Percentiles rank a stretch among this genome's conserved stretches.
Evolutionary conservation across 345 rosid genomes (phyloP).

Genomic region (Xanthoceras sorbifolium): DNA sequence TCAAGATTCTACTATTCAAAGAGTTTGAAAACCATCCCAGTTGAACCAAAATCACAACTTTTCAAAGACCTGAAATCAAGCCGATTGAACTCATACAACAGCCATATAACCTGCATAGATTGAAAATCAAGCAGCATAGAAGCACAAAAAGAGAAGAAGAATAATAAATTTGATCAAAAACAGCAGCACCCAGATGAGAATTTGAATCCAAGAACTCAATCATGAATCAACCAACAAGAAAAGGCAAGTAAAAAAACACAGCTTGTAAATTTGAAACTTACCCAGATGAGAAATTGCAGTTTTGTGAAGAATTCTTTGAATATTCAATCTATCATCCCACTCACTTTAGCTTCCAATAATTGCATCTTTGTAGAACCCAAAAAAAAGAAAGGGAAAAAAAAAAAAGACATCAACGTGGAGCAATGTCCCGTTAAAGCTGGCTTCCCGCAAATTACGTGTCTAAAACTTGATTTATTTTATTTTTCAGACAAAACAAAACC

Average conservation of each 20-base stretch:
- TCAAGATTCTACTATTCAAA: not conserved
- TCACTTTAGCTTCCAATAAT: constrained; percentile 31
- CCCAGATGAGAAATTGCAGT: constrained; percentile 12
- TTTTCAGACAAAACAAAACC: not conserved
- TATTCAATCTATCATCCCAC: not conserved
- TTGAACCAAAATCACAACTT: not conserved
- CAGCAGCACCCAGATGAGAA: constrained; percentile 18
- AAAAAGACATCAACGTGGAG: constrained; percentile 36
- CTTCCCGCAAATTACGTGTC: constrained; percentile 57
- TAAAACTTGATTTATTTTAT: not conserved
- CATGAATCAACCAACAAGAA: not conserved
- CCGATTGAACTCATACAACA: not conserved
- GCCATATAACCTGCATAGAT: too few species aligned
- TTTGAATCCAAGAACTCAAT: not conserved
- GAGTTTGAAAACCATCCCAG: not conserved
- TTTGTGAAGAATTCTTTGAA: not conserved
- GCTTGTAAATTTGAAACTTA: not conserved
- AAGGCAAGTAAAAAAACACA: not conserved
- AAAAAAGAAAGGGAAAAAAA: not conserved
- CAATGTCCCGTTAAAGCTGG: constrained; percentile 37
- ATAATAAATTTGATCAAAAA: constrained; percentile 11
- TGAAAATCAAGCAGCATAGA: not conserved
- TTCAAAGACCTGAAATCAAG: not conserved
- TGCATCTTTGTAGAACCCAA: constrained; percentile 24
- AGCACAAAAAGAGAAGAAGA: not conserved